Conservation (phyloP, 768 basidiomycete species). For the Tulasnella sp. region DNA sequence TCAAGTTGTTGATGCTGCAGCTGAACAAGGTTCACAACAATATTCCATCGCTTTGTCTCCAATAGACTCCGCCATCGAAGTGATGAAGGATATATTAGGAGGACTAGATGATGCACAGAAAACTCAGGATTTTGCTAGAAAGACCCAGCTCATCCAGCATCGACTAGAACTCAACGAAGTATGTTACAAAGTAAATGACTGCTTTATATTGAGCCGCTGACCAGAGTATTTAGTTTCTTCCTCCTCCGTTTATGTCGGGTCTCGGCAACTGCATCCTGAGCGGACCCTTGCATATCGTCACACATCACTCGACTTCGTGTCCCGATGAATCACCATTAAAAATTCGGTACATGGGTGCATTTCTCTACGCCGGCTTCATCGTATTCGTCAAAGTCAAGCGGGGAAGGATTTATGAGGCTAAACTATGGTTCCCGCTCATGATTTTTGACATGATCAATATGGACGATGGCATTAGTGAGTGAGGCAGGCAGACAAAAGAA, state of each 20-base stretch:
- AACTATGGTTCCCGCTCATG: conserved; percentile 73
- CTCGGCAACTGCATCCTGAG: conserved; percentile 69
- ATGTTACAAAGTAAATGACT: no score
- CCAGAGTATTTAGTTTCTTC: conserved; percentile 3
- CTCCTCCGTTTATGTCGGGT: conserved; percentile 32
- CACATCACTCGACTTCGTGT: conserved; percentile 42
- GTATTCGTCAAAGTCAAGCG: conserved; percentile 78
- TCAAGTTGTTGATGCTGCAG: neutral
- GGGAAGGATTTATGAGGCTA: conserved; percentile 62
- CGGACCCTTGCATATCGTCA: conserved; percentile 80
- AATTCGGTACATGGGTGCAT: conserved; percentile 81
- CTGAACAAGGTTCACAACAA: neutral
- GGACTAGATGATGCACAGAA: conserved; percentile 73
- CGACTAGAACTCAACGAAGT: conserved; percentile 21
- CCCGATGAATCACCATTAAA: conserved; percentile 39
- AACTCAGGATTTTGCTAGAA: conserved; percentile 46
- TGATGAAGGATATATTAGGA: conserved; percentile 62
- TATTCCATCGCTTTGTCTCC: neutral
- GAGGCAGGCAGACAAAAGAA: conserved; percentile 30
- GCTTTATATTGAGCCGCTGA: no score
- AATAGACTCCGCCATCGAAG: conserved; percentile 32
- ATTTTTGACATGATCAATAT: conserved; percentile 60
- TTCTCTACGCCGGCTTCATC: conserved; percentile 76
- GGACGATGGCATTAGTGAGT: conserved; percentile 59
- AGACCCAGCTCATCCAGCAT: conserved; percentile 63